Evolutionary conservation across 768 basidiomycete genomes (phyloP).

Genomic region (Mycena latifolia): DNA sequence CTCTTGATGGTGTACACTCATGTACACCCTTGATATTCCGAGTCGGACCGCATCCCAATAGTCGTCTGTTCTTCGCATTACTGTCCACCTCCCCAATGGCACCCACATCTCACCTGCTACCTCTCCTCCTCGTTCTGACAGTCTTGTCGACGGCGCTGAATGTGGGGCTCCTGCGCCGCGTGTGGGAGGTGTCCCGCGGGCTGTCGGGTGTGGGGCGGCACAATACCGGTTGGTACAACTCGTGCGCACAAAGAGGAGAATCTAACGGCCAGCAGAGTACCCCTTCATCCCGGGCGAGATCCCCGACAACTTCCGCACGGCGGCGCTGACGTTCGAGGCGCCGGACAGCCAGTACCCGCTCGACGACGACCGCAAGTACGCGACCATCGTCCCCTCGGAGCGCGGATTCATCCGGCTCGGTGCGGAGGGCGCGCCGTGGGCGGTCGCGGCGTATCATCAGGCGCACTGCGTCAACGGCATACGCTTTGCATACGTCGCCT

Average conservation of each 20-base stretch:
- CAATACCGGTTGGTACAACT: conserved; percentile 1
- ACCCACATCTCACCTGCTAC: background rate
- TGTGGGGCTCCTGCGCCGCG: conserved; percentile 5
- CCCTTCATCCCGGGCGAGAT: conserved; percentile 1
- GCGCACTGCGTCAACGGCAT: conserved; percentile 46
- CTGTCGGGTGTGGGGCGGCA: conserved; percentile 4
- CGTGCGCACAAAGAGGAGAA: background rate
- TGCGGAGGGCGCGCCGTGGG: conserved; percentile 38
- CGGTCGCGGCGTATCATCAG: conserved; percentile 45
- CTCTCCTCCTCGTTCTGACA: conserved; percentile 13
- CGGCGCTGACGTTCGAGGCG: background rate
- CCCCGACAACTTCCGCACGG: conserved; percentile 11
- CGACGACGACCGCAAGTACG: conserved; percentile 27
- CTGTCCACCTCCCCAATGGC: conserved; percentile 9
- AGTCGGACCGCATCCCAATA: no score
- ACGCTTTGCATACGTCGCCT: conserved; percentile 28
- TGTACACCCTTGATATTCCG: no score
- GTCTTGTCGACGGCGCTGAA: conserved; percentile 10
- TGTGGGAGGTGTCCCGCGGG: conserved; percentile 1
- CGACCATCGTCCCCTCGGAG: conserved; percentile 23
- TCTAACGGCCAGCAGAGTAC: conserved; percentile 3
- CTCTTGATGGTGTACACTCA: no score
- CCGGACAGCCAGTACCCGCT: conserved; percentile 21
- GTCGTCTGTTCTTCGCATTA: background rate
- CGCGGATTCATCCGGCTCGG: conserved; percentile 37